phyloP scores from a whole-genome alignment of 805 yeast species.

The Schwanniomyces yamadae region DNA sequence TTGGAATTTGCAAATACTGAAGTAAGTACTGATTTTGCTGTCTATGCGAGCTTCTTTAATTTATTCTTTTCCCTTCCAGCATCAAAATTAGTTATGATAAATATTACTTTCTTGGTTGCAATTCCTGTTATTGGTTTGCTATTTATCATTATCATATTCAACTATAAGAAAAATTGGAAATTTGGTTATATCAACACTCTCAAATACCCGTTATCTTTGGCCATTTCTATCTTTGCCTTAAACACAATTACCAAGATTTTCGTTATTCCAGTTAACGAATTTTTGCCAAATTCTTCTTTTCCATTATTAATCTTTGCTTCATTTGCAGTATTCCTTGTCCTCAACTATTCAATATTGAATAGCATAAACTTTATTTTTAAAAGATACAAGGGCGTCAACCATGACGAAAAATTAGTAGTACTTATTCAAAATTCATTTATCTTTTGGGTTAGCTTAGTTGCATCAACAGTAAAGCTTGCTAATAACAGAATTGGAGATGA shows the following conservation, averaged over 20 bases:
- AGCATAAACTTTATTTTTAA: slow-evolving; percentile 34
- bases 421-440: slow-evolving; percentile 51
- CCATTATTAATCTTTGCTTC: slow-evolving; percentile 37
- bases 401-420: slow-evolving; percentile 45
- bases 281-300: slow-evolving; percentile 40
- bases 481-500: slow-evolving; percentile 41
- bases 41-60: slow-evolving; percentile 66
- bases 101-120: slow-evolving; percentile 49
- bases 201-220: slow-evolving; percentile 61
- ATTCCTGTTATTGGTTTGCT: slow-evolving; percentile 55
- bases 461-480: slow-evolving; percentile 46
- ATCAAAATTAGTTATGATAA: slow-evolving; percentile 47
- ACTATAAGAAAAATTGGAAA: slow-evolving; percentile 48
- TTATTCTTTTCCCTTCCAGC: slow-evolving; percentile 55
- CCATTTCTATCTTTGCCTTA: slow-evolving; percentile 39
- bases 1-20: slow-evolving; percentile 17
- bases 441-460: slow-evolving; percentile 56
- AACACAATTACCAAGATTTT: slow-evolving; percentile 19
- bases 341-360: slow-evolving; percentile 58
- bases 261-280: slow-evolving; percentile 24
- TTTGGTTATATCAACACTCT: slow-evolving; percentile 41
- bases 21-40: slow-evolving; percentile 39
- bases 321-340: slow-evolving; percentile 47
- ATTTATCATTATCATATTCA: slow-evolving; percentile 47
- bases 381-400: slow-evolving; percentile 32